These are phyloP conservation scores for Neonothopanus nambi DNA, from an alignment of 1,284 basidiomycete species.

Conservation along the genomic window DNA sequence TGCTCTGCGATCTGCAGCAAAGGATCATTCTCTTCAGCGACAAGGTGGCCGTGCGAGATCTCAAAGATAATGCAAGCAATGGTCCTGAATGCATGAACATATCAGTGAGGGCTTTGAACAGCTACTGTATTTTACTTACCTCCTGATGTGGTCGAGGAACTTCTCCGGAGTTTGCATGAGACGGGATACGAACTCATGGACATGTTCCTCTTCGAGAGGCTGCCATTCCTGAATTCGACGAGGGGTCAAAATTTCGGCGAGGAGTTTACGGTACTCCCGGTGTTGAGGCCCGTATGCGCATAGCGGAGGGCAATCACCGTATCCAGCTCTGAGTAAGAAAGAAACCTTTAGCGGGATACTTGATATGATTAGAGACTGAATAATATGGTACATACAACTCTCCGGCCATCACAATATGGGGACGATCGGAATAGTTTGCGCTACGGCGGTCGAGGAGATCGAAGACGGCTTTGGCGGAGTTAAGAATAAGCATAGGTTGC, in stretches of 20 bases:
- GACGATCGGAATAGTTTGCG: background rate
- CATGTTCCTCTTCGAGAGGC: constrained; percentile 8
- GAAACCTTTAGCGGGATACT: background rate
- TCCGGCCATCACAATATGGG: background rate
- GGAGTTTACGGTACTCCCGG: constrained; percentile 13
- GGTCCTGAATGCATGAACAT: background rate
- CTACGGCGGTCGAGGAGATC: background rate
- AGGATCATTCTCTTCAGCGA: constrained; percentile 16
- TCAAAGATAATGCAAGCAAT: constrained; percentile 13
- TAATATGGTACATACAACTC: background rate
- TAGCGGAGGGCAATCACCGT: constrained; percentile 8
- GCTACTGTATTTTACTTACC: background rate
- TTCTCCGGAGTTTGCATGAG: constrained; percentile 6
- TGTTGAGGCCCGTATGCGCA: constrained; percentile 5
- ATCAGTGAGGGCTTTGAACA: background rate
- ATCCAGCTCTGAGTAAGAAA: constrained; percentile 17
- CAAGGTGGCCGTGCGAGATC: constrained; percentile 20
- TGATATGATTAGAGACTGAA: background rate
- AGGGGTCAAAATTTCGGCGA: constrained; percentile 5
- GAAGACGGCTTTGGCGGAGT: background rate
- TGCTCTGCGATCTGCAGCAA: constrained; percentile 16
- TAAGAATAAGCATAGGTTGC: background rate
- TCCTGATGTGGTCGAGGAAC: constrained; percentile 1
- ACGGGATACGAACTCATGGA: constrained; percentile 3
- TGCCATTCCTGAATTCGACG: constrained; percentile 2